These are phyloP conservation scores for Hyparrhenia diplandra DNA, from an alignment of 176 grass and related monocot genomes.

Conservation along the genomic window DNA sequence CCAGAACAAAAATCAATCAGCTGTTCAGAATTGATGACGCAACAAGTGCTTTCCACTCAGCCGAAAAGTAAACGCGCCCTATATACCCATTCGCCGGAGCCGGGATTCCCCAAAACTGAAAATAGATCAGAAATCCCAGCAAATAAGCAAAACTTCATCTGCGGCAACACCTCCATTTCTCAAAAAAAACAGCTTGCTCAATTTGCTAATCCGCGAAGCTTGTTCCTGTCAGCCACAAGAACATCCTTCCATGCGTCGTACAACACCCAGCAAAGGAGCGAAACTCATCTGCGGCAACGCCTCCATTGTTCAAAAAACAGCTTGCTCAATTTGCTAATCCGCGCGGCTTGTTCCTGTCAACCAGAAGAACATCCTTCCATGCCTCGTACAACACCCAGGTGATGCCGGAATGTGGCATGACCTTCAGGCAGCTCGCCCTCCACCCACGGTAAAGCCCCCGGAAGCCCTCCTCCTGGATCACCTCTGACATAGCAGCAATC, in stretches of 20 bases:
- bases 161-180: no score
- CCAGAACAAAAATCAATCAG: neutral
- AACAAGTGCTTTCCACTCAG: neutral
- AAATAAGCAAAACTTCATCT: no score
- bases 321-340: neutral
- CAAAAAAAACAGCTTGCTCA: no score
- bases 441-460: conserved; percentile 74
- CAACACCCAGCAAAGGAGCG: no score
- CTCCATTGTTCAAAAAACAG: neutral
- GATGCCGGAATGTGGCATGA: conserved; percentile 87
- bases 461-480: conserved; percentile 55
- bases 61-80: neutral
- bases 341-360: neutral
- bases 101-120: conserved; percentile 1
- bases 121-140: neutral
- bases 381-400: conserved; percentile 96
- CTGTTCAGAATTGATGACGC: neutral
- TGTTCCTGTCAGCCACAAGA: no score
- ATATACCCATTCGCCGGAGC: neutral
- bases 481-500: conserved; percentile 63
- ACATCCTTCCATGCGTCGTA: no score
- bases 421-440: conserved; percentile 87
- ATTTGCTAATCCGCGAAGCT: no score
- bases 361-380: conserved; percentile 79
- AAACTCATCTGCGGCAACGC: neutral